phyloP scores from a whole-genome alignment of 306 rosid species.

The Pyrus pyrifolia region DNA sequence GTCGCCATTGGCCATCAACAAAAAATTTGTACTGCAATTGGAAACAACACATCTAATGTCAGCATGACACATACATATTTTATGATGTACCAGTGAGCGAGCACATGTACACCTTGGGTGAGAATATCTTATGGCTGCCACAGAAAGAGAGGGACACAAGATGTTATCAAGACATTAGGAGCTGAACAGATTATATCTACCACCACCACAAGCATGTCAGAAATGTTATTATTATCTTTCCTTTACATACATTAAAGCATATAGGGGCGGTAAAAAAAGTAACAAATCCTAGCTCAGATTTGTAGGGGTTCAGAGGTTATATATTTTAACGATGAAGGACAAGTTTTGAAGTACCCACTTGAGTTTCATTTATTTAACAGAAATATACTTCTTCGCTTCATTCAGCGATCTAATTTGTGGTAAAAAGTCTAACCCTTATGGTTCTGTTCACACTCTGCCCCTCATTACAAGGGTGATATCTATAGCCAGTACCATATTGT shows the following conservation, averaged over 20 bases:
- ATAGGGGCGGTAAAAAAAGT: background rate
- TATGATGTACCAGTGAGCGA: slow-evolving; percentile 2
- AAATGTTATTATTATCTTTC: background rate
- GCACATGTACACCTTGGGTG: background rate
- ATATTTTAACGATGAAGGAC: background rate
- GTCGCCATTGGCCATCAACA: slow-evolving; percentile 85
- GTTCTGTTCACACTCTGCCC: background rate
- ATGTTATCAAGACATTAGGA: background rate
- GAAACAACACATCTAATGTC: slow-evolving; percentile 23
- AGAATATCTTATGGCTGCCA: background rate
- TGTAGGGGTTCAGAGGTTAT: background rate
- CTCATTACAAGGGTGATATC: background rate
- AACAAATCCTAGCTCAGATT: background rate
- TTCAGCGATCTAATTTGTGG: background rate
- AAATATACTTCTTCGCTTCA: background rate
- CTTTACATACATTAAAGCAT: background rate
- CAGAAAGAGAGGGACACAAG: background rate
- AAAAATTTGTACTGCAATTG: slow-evolving; percentile 65
- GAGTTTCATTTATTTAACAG: background rate
- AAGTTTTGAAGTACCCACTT: background rate
- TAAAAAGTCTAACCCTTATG: no score
- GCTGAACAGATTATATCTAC: background rate
- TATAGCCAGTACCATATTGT: background rate
- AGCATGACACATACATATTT: slow-evolving; percentile 9
- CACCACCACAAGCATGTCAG: background rate